A percentile compares a stretch with the other conserved stretches of the same genome.
phyloP scores from a whole-genome alignment of 768 basidiomycete species.

The Coprinopsis strossmayeri region DNA sequence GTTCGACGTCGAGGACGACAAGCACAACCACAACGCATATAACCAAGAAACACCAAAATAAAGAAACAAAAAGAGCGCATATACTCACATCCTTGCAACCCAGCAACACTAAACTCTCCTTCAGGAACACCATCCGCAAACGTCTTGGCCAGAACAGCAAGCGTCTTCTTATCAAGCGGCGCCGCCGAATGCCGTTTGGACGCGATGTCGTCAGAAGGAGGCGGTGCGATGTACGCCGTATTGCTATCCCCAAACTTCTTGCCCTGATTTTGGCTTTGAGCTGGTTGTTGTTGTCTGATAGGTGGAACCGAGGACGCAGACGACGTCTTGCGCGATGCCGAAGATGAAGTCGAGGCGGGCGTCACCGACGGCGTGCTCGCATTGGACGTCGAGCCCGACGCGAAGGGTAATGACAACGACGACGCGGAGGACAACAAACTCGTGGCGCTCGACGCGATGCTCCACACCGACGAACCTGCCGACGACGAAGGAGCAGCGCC shows the following conservation, averaged over 20 bases:
- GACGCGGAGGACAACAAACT: slow-evolving; percentile 24
- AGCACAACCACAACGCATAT: background rate
- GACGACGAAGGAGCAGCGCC: background rate
- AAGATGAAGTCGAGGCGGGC: slow-evolving; percentile 20
- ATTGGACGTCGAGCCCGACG: background rate
- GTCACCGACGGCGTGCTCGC: slow-evolving; percentile 31
- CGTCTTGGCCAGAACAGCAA: slow-evolving; percentile 62
- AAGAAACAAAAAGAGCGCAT: slow-evolving; percentile 11
- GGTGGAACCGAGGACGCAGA: background rate
- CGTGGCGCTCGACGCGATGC: slow-evolving; percentile 39
- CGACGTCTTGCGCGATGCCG: slow-evolving; percentile 4
- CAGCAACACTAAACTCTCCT: slow-evolving; percentile 83
- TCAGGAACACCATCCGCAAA: slow-evolving; percentile 83
- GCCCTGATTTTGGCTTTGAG: no score
- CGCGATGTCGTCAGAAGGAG: slow-evolving; percentile 51
- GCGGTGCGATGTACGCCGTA: slow-evolving; percentile 57
- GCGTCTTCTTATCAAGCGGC: slow-evolving; percentile 56
- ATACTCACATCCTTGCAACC: slow-evolving; percentile 82
- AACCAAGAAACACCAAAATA: slow-evolving; percentile 12
- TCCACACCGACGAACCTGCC: slow-evolving; percentile 27
- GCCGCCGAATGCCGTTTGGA: slow-evolving; percentile 55
- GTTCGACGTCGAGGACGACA: no score
- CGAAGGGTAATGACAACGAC: slow-evolving; percentile 5
- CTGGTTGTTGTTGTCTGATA: no score
- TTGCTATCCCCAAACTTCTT: slow-evolving; percentile 48